A percentile compares a stretch with the other conserved stretches of the same genome.
These are phyloP conservation scores for Aspergillus awamori DNA, from an alignment of 2,329 filamentous ascomycete genomes.

Conservation along the genomic window DNA sequence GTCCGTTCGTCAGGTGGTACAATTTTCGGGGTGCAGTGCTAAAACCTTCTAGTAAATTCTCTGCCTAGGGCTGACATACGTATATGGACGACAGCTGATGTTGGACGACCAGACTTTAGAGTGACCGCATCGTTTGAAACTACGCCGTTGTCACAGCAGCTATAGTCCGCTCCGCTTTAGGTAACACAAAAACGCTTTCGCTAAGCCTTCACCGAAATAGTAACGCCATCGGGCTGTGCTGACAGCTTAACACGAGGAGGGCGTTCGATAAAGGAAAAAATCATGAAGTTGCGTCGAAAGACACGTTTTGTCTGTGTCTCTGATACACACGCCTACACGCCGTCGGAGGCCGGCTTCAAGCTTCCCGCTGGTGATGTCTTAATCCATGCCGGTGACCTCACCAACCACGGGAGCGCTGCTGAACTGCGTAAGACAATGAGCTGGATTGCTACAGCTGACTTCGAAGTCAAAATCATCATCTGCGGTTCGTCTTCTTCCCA, in stretches of 20 bases:
- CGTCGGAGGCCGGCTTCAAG: constrained; percentile 51
- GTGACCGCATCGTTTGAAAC: background rate
- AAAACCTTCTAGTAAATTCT: background rate
- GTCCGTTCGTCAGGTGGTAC: background rate
- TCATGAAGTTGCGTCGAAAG: constrained; percentile 34
- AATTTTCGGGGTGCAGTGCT: background rate
- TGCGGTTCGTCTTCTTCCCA: constrained; percentile 49
- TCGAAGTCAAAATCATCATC: constrained; percentile 58
- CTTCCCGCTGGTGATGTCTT: constrained; percentile 60
- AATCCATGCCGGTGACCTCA: constrained; percentile 62
- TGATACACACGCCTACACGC: constrained; percentile 60
- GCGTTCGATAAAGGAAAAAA: background rate
- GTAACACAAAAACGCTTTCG: background rate
- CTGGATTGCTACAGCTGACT: constrained; percentile 58
- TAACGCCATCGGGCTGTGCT: background rate
- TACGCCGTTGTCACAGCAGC: constrained; percentile 2
- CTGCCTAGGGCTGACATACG: background rate
- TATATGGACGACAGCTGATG: background rate
- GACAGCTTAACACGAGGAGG: background rate
- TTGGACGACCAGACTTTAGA: background rate
- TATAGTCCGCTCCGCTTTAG: background rate
- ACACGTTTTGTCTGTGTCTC: constrained; percentile 62
- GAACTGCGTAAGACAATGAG: constrained; percentile 56
- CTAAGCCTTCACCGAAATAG: background rate
- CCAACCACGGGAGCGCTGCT: constrained; percentile 56